Percentiles rank a stretch among this genome's conserved stretches.
phyloP scores from a whole-genome alignment of 2,329 filamentous ascomycete genomes.

The Exserohilum rostratum region DNA sequence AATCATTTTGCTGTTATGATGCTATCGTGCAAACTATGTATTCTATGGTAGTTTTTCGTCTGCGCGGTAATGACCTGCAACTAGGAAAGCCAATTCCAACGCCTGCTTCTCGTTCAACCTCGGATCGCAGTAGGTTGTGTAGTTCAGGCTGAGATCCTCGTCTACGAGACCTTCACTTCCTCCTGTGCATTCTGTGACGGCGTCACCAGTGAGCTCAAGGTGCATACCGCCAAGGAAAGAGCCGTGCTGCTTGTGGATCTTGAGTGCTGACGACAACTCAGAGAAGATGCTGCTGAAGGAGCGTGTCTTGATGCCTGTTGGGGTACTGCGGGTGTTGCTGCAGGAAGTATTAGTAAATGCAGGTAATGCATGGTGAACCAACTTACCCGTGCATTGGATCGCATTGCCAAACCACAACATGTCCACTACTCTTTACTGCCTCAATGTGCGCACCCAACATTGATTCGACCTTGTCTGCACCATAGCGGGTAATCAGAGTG shows the following conservation, averaged over 20 bases:
- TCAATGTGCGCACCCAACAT: conserved; percentile 86
- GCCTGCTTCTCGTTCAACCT: conserved; percentile 97
- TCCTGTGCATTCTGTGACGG: conserved; percentile 93
- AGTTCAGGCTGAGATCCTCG: conserved; percentile 86
- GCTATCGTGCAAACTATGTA: too few species aligned
- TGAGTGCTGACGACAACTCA: conserved; percentile 82
- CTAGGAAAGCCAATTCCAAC: conserved; percentile 89
- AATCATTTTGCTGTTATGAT: too few species aligned
- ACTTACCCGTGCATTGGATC: conserved; percentile 91
- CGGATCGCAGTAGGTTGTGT: conserved; percentile 96
- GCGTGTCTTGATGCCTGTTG: conserved; percentile 85
- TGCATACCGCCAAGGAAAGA: conserved; percentile 94
- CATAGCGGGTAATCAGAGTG: conserved; percentile 94
- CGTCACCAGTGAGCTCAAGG: conserved; percentile 92
- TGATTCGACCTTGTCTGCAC: conserved; percentile 73
- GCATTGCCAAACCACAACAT: conserved; percentile 91
- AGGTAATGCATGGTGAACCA: background rate
- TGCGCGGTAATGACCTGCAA: conserved; percentile 78
- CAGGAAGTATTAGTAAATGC: conserved; percentile 11
- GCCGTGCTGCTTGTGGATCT: conserved; percentile 80
- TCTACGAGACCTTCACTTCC: conserved; percentile 87
- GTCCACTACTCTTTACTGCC: conserved; percentile 79
- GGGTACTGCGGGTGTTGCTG: conserved; percentile 68
- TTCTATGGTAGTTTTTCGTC: conserved; percentile 35
- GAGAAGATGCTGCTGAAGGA: conserved; percentile 88